Evolutionary conservation across 306 rosid genomes (phyloP).

Genomic region (Ochetophila trinervis): DNA sequence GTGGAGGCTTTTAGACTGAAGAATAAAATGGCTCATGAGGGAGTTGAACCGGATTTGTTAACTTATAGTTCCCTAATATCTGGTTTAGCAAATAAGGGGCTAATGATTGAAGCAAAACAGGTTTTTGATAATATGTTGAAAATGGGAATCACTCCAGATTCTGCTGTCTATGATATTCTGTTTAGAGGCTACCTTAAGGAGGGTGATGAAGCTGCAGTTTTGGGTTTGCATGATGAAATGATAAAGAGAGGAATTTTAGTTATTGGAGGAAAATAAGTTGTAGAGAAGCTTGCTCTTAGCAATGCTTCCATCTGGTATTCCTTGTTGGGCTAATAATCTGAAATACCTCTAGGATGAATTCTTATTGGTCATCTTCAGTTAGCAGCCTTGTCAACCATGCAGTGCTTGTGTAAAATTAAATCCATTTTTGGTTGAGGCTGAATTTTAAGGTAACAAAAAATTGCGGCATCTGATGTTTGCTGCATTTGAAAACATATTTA

Average conservation of each 20-base stretch:
- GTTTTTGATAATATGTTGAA: conserved; percentile 37
- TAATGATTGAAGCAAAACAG: conserved; percentile 39
- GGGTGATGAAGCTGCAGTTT: conserved; percentile 27
- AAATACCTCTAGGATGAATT: too few relatives aligned
- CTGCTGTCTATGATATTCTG: conserved; percentile 30
- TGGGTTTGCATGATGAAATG: conserved; percentile 32
- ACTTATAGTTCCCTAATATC: conserved; percentile 33
- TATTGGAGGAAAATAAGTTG: conserved; percentile 3
- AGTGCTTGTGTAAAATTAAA: too few relatives aligned
- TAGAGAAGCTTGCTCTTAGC: not conserved
- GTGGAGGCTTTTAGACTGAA: conserved; percentile 35
- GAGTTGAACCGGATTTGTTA: conserved; percentile 34
- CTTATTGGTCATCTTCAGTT: too few relatives aligned
- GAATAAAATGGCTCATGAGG: conserved; percentile 37
- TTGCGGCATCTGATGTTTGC: too few relatives aligned
- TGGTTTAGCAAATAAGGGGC: conserved; percentile 36
- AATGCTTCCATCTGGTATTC: conserved; percentile 4
- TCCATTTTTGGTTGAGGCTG: too few relatives aligned
- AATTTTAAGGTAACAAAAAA: too few relatives aligned
- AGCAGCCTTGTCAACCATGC: too few relatives aligned
- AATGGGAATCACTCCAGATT: conserved; percentile 32
- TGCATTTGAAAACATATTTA: too few relatives aligned
- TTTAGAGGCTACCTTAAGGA: conserved; percentile 32
- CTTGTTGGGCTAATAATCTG: not conserved
- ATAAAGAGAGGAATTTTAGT: conserved; percentile 24